Percentiles rank a stretch among this genome's conserved stretches.
phyloP scores from a whole-genome alignment of 179 eudicot genomes.

The Camellia oleifera region DNA sequence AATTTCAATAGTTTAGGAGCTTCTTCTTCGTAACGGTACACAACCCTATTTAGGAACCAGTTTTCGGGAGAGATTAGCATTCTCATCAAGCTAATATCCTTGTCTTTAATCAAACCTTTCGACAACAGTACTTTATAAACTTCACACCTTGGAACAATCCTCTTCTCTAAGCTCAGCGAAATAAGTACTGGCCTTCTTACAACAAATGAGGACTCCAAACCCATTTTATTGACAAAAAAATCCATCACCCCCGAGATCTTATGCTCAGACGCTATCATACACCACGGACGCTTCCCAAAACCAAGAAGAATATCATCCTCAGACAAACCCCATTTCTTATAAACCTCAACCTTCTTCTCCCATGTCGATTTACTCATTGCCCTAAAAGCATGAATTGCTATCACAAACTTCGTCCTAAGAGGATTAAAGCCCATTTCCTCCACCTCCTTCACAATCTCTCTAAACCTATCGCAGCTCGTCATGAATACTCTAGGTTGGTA shows the following conservation, averaged over 20 bases:
- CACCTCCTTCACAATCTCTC: constrained; percentile 17
- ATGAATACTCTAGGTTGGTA: background rate
- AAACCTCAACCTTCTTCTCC: too few species aligned
- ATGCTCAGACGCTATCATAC: constrained; percentile 25
- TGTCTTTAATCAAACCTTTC: constrained; percentile 8
- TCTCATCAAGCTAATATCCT: background rate
- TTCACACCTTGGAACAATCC: too few species aligned
- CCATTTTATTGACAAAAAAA: constrained; percentile 9
- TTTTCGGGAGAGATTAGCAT: background rate
- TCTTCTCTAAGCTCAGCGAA: background rate
- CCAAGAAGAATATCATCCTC: background rate
- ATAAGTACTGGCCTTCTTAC: background rate
- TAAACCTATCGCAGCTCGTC: constrained; percentile 4
- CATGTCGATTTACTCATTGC: background rate
- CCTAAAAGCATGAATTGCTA: constrained; percentile 8
- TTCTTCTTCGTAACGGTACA: too few species aligned
- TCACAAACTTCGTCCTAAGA: constrained; percentile 3
- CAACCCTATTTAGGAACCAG: too few species aligned
- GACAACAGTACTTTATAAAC: background rate
- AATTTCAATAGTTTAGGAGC: too few species aligned
- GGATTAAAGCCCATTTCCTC: constrained; percentile 23
- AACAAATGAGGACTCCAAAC: background rate
- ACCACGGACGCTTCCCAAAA: constrained; percentile 16
- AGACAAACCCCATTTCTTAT: too few species aligned
- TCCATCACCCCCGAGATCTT: constrained; percentile 14